Evolutionary conservation across 2,329 filamentous ascomycete species (phyloP).

Genomic region (Cordyceps militaris): DNA sequence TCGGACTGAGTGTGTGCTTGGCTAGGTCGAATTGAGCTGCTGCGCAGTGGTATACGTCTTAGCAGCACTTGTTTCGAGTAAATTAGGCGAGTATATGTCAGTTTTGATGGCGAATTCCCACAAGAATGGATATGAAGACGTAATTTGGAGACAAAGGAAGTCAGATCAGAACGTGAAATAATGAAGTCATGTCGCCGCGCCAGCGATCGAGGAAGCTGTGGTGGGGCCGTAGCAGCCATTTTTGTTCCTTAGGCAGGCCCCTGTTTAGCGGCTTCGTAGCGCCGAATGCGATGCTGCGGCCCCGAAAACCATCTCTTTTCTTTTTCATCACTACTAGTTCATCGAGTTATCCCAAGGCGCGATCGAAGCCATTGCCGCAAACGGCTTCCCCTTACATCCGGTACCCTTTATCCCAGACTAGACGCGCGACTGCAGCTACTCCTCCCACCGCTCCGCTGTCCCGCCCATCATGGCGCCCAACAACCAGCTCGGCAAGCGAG

Average conservation of each 20-base stretch:
- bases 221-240: constrained; percentile 1
- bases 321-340: no score
- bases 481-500: constrained; percentile 52
- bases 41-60: background rate
- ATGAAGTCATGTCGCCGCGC: constrained; percentile 10
- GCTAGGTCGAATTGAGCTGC: constrained; percentile 15
- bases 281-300: background rate
- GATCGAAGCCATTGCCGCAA: background rate
- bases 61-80: no score
- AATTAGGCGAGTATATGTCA: background rate
- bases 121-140: background rate
- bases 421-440: background rate
- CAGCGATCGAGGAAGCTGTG: constrained; percentile 10
- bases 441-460: no score
- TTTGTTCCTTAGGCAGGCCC: constrained; percentile 11
- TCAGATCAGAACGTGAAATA: constrained; percentile 7
- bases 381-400: no score
- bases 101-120: background rate
- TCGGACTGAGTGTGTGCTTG: background rate
- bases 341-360: background rate
- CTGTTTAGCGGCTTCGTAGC: background rate
- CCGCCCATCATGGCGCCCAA: constrained; percentile 50
- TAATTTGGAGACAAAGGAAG: background rate
- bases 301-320: background rate
- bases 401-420: background rate